These are phyloP conservation scores for Tephrocybe sp. DNA, from an alignment of 768 basidiomycete species.

Conservation along the genomic window DNA sequence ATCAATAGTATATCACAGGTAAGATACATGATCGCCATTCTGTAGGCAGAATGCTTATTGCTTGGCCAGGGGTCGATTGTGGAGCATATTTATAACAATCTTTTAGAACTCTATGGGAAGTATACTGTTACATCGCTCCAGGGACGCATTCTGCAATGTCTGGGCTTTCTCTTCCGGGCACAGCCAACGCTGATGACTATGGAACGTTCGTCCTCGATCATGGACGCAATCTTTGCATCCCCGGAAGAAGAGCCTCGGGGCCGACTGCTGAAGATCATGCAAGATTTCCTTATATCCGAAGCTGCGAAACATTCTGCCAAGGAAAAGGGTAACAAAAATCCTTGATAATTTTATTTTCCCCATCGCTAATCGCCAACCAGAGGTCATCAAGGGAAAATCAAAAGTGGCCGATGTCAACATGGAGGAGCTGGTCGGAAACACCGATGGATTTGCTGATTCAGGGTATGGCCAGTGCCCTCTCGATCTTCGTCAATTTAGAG, in stretches of 20 bases:
- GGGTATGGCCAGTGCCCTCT: conserved; percentile 57
- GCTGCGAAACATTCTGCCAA: conserved; percentile 72
- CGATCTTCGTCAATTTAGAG: neutral
- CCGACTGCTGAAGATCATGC: conserved; percentile 82
- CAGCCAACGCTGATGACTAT: conserved; percentile 90
- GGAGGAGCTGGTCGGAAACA: conserved; percentile 93
- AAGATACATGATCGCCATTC: neutral
- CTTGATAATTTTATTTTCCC: neutral
- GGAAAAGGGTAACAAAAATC: conserved; percentile 54
- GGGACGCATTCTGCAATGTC: conserved; percentile 78
- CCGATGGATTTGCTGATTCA: conserved; percentile 94
- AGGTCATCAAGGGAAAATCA: conserved; percentile 43
- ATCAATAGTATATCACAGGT: conserved; percentile 62
- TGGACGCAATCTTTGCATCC: conserved; percentile 87
- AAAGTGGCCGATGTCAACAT: conserved; percentile 69
- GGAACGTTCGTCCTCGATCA: conserved; percentile 74
- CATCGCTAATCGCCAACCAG: conserved; percentile 21
- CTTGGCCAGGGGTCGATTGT: conserved; percentile 60
- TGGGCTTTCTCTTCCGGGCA: conserved; percentile 91
- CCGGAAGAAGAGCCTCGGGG: conserved; percentile 70
- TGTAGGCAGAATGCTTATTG: neutral
- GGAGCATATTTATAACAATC: conserved; percentile 78
- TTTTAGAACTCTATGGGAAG: conserved; percentile 74
- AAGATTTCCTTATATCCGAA: conserved; percentile 88
- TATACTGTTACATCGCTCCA: conserved; percentile 57